A percentile compares a stretch with the other conserved stretches of the same genome.
Evolutionary conservation across 176 grass and related monocot species (phyloP).

Genomic region (Typha latifolia): DNA sequence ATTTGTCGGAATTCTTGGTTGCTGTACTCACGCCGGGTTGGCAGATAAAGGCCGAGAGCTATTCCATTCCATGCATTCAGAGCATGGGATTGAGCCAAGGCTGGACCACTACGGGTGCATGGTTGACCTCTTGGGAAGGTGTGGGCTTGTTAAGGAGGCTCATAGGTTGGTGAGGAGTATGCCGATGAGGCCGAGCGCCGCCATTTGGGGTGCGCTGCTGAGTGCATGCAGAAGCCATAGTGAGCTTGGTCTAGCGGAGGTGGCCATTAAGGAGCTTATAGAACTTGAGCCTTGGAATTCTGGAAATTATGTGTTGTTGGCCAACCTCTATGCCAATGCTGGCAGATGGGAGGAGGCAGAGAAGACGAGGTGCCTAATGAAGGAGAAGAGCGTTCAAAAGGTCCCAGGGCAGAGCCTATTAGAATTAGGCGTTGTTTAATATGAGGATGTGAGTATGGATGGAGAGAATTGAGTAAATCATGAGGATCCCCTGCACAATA

Average conservation of each 20-base stretch:
- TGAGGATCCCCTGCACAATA: no score
- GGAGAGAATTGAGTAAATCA: no score
- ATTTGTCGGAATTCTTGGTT: constrained; percentile 44
- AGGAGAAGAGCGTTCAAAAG: constrained; percentile 45
- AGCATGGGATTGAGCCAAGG: constrained; percentile 20
- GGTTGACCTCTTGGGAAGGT: constrained; percentile 54
- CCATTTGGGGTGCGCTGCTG: constrained; percentile 47
- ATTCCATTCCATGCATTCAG: constrained; percentile 31
- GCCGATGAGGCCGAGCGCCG: constrained; percentile 43
- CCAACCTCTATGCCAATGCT: constrained; percentile 47
- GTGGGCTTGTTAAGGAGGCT: constrained; percentile 39
- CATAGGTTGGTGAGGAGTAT: constrained; percentile 29
- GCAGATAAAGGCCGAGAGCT: constrained; percentile 35
- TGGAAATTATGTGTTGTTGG: constrained; percentile 47
- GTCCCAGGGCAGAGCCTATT: constrained; percentile 39
- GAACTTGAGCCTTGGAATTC: constrained; percentile 55
- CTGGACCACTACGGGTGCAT: constrained; percentile 55
- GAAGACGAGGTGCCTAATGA: constrained; percentile 39
- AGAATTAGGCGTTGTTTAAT: not conserved
- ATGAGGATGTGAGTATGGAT: not conserved
- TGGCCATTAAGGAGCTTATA: constrained; percentile 53
- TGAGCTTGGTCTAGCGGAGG: constrained; percentile 34
- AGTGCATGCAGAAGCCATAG: constrained; percentile 31
- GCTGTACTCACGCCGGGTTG: constrained; percentile 41
- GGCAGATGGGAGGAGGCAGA: constrained; percentile 42